Evolutionary conservation across 179 eudicot genomes (phyloP).

Genomic region (Spergularia azorica): DNA sequence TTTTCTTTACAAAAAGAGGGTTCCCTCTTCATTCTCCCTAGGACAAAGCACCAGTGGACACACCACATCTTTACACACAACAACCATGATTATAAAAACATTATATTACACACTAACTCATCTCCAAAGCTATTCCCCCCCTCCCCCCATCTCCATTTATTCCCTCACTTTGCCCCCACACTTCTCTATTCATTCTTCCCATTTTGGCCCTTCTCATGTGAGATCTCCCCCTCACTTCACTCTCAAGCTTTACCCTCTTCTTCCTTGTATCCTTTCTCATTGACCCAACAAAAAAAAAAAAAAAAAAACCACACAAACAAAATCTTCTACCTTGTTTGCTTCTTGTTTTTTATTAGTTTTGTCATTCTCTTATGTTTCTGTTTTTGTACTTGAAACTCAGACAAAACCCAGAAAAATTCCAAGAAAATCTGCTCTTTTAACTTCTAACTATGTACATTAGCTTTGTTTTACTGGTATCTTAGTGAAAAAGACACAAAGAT

Average conservation of each 20-base stretch:
- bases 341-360: slow-evolving; percentile 4
- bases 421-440: slow-evolving; percentile 7
- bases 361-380: background rate
- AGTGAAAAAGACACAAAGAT: slow-evolving; percentile 18
- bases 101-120: background rate
- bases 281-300: slow-evolving; percentile 6
- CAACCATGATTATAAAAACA: slow-evolving; percentile 7
- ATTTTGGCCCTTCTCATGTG: slow-evolving; percentile 35
- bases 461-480: slow-evolving; percentile 16
- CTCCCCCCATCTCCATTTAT: slow-evolving; percentile 14
- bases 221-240: slow-evolving; percentile 2
- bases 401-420: slow-evolving; percentile 10
- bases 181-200: slow-evolving; percentile 25
- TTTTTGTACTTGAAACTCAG: slow-evolving; percentile 2
- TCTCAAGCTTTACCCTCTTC: background rate
- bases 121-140: no score
- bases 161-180: slow-evolving; percentile 37
- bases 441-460: slow-evolving; percentile 12
- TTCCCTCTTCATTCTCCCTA: slow-evolving; percentile 3
- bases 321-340: slow-evolving; percentile 25
- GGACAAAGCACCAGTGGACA: slow-evolving; percentile 40
- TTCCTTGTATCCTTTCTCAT: background rate
- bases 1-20: background rate
- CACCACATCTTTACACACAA: slow-evolving; percentile 28
- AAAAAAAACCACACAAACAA: background rate